Percentiles rank a stretch among this genome's conserved stretches.
These are phyloP conservation scores for Selenicereus undatus DNA, from an alignment of 148 eudicot species.

Conservation along the genomic window DNA sequence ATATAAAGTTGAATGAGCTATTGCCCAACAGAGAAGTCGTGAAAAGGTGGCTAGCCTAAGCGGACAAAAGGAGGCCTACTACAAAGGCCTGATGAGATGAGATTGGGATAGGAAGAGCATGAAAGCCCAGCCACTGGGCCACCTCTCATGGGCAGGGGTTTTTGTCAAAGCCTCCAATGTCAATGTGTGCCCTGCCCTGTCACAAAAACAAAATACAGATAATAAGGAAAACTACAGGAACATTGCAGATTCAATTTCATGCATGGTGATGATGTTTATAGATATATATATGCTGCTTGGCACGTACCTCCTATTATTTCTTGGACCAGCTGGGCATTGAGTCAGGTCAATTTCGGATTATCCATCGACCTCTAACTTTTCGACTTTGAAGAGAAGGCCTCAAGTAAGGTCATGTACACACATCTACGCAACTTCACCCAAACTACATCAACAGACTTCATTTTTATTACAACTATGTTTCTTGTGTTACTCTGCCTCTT, in stretches of 20 bases:
- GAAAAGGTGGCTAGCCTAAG: no score
- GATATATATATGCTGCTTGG: no score
- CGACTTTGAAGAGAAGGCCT: not conserved
- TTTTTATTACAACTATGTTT: not conserved
- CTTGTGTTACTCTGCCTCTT: not conserved
- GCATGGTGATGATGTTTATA: not conserved
- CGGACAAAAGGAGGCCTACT: no score
- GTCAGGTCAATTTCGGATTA: not conserved
- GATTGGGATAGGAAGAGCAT: not conserved
- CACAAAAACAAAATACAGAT: not conserved
- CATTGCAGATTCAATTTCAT: not conserved
- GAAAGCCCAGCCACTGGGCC: constrained; percentile 2
- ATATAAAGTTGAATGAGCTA: no score
- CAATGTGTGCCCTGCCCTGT: not conserved
- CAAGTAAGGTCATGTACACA: not conserved
- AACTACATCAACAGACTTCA: not conserved
- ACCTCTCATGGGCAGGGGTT: not conserved
- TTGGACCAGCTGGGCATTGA: no score
- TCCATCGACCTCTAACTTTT: not conserved
- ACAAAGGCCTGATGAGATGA: no score
- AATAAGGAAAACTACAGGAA: not conserved
- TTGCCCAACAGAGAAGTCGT: no score
- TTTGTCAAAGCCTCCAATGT: not conserved
- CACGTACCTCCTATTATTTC: no score
- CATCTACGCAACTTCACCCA: not conserved